Evolutionary conservation across 805 yeast genomes (phyloP), one percentile per base, ranked within the genome.

Genomic region (Scheffersomyces spartinae): DNA sequence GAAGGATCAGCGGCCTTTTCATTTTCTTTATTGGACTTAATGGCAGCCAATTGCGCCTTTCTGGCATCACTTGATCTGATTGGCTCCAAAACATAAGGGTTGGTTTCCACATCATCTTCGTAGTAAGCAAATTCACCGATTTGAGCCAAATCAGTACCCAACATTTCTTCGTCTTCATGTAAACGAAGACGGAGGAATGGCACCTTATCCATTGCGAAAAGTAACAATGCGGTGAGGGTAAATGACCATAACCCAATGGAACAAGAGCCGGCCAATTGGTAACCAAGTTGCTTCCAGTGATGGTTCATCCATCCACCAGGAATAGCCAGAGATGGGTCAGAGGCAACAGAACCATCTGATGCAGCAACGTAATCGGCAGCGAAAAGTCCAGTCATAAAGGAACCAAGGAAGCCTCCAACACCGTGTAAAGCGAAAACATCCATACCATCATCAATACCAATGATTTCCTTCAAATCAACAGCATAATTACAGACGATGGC

Each of bases 341-440:
- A 36, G 9, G 41, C 49, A 10, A 61, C 68, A 8, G 71, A 53
- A 28, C 84, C 93, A 45, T 86, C 95, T 9, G 80, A 51, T 21
- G 83, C 85, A 24, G 93, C 78, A 39, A 86, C 74, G 55, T 86
- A 84, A 57, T 81, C 82, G 26, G 93, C 83, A 15, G 97, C 94
- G 51, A 88, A 88, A 36, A 88, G 63, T 47, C 95, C 97, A 13
- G 96, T 88, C 52, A 85, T 51, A 13, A 79, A 59, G 15, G 83
- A 72, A 27, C 97, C 97, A 36, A 69, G 60, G 42, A 78, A 69
- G 28, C 95, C 96, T 52, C 96, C 97, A 35, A 86, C 76, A 42
- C 95, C 95, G 55, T 88, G 96, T 28, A 86, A 61, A 17, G 95
- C 82, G 58, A 81, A 88, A 25, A 85, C 94, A 52, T 86, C 96